Percentiles rank a stretch among this genome's conserved stretches.
These are phyloP conservation scores for Alternaria rosae DNA, from an alignment of 2,329 filamentous ascomycete genomes.

Conservation along the genomic window DNA sequence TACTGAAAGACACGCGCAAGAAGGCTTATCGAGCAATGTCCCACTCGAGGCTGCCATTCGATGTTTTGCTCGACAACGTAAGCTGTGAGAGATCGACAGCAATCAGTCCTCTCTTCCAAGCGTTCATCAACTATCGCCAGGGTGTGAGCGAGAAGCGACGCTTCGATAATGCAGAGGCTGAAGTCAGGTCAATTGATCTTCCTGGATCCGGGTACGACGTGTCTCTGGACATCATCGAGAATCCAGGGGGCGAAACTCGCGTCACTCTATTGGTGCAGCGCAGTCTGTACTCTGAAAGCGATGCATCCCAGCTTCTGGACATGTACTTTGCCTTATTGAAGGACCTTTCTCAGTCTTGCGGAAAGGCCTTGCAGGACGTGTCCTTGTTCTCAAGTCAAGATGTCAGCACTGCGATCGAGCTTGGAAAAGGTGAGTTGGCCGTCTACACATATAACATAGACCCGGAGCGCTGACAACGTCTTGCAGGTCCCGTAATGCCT, in stretches of 20 bases:
- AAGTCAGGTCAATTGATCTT: background rate
- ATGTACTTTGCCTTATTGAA: conserved; percentile 32
- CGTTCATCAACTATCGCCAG: conserved; percentile 57
- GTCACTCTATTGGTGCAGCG: conserved; percentile 34
- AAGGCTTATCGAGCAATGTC: conserved; percentile 49
- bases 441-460: background rate
- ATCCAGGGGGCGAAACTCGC: conserved; percentile 4
- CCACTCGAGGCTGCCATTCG: conserved; percentile 59
- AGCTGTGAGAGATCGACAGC: conserved; percentile 49
- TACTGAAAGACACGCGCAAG: conserved; percentile 33
- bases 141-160: conserved; percentile 46
- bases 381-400: conserved; percentile 6
- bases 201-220: conserved; percentile 31
- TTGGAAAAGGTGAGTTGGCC: conserved; percentile 14
- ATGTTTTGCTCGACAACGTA: conserved; percentile 57
- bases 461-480: background rate
- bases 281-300: conserved; percentile 38
- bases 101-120: conserved; percentile 60
- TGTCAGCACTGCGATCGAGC: conserved; percentile 2
- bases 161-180: conserved; percentile 29
- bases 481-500: conserved; percentile 24
- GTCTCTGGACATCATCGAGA: conserved; percentile 19
- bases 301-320: conserved; percentile 30
- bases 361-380: conserved; percentile 15
- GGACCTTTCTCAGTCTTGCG: conserved; percentile 6